Conservation (phyloP, 768 basidiomycete genomes). For the Stropharia rugosoannulata region DNA sequence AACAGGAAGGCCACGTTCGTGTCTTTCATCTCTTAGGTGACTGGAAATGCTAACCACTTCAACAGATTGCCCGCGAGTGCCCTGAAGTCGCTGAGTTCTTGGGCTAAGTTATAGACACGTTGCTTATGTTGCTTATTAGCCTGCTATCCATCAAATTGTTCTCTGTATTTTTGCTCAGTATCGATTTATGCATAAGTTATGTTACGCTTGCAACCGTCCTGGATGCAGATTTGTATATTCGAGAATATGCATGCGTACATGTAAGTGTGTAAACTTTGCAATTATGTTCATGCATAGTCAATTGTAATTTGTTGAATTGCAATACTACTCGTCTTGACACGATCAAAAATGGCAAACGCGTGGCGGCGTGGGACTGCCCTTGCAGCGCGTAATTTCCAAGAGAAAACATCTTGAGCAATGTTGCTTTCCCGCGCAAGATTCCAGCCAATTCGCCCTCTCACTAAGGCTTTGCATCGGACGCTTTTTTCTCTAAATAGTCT, state of each 20-base stretch:
- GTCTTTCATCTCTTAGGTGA: background rate
- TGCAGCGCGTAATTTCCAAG: background rate
- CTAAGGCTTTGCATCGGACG: slow-evolving; percentile 20
- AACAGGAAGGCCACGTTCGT: slow-evolving; percentile 84
- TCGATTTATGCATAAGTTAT: slow-evolving; percentile 7
- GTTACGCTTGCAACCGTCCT: background rate
- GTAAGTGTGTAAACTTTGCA: too few relatives aligned
- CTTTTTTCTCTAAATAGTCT: slow-evolving; percentile 55
- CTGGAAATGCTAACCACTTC: slow-evolving; percentile 1
- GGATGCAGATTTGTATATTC: background rate
- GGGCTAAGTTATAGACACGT: slow-evolving; percentile 29
- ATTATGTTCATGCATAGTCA: too few relatives aligned
- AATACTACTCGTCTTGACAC: background rate
- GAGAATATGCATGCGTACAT: too few relatives aligned
- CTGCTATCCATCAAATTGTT: background rate
- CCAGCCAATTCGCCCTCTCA: slow-evolving; percentile 1
- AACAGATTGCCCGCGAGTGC: slow-evolving; percentile 66
- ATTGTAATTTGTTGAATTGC: too few relatives aligned
- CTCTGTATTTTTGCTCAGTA: background rate
- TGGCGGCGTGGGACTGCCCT: background rate
- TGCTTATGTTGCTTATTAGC: background rate
- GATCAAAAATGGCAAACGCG: background rate
- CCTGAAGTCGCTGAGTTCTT: slow-evolving; percentile 54
- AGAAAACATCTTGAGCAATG: background rate
- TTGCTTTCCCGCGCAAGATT: slow-evolving; percentile 13